Evolutionary conservation across 2,329 filamentous ascomycete species (phyloP), one percentile per base, ranked within the genome.

Genomic region (Hypoxylon sp.): DNA sequence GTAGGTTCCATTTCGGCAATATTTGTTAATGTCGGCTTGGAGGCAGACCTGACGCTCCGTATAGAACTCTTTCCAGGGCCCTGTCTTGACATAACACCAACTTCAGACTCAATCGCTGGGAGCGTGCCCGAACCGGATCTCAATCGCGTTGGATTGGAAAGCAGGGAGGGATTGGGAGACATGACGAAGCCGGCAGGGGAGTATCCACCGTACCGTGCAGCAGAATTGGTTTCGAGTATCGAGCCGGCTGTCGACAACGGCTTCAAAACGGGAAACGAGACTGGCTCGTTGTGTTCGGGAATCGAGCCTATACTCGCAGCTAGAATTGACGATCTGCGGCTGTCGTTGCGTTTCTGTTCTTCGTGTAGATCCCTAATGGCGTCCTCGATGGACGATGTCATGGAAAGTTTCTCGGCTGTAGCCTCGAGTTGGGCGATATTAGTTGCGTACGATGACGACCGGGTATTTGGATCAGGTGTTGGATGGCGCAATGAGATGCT

Each of bases 361-460:
- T 87, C 82, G 76, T 92, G 88, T 68, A 92, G 82, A 72, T 90
- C 87, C 62, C 90, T 86, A 71, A 93, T 94, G 70, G 91, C 90
- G 79, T 91, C 87, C 71, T 91, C 90, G 72, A 93, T 91, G 65
- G 91, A 92, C 65, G 89, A 91, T 59, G 88, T 89, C 80, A 86
- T 85, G 70, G 89, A 91, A 76, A 94, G 82, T 68, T 88, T 85
- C 77, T 93, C 91, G 50, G 91, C 91, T 10, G 88, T 89, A 68
- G 90, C 88, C 77, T 94, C 91, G 65, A 94, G 85, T 51, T 89
- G 86, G 68, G 89, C 87, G 65, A 94, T 88, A 79, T 90, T 93
- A 74, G 84, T 84, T 17, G 84, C 79, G 73, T 87, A 88, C 30
- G 86, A 86, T 24, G 85, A 87, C 60, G 88, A 85, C 58, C 88